Evolutionary conservation across 2,329 filamentous ascomycete species (phyloP), one percentile per base, ranked within the genome.

Genomic region (Pseudogymnoascus sp.): DNA sequence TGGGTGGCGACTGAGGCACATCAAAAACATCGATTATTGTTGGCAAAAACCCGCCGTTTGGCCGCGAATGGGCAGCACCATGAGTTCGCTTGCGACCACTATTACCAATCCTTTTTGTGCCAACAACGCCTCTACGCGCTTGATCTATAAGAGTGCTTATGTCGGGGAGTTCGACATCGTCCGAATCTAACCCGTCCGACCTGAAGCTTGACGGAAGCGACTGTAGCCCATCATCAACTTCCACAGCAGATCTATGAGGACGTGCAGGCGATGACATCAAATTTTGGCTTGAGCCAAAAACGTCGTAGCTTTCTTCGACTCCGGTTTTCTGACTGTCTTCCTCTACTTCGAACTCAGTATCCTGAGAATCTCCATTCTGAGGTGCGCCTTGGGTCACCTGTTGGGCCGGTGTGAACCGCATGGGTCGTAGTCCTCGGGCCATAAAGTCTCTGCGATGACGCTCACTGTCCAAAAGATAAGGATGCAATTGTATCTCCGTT

Each of bases 1-100:
- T 69, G 6, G 76, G 76, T 10, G 77, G 77, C 6, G 77, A 79
- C n/a, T 70, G 72, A 37, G 76, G 76, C 61, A 76, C 69, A 64
- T 78, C 71, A 62, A 76, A 77, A 14, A 76, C 67, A 60, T 70
- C 66, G 6, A 39, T 43, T 61, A 31, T 61, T 57, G 51, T 34
- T 57, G 51, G 51, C 11, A 57, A 8, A n/a, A n/a, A n/a, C n/a
- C n/a, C n/a, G n/a, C 16, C 34, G 19, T 19, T 25, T 61, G 13
- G 5, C 8, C 34, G 34, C 37, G 19, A 25, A 41, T 41, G 34
- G 6, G 16, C 14, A 11, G 60, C 13, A 41, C 19, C 34, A 13
- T 41, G 13, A 13, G 16, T 34, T 43, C 19, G 60, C 6, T 25
- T 41, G 34, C 60, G 37, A 21, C 23, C 19, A 16, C 23, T 19